These are phyloP conservation scores for Keithomyces neogunnii DNA, from an alignment of 2,329 filamentous ascomycete species.

Conservation along the genomic window DNA sequence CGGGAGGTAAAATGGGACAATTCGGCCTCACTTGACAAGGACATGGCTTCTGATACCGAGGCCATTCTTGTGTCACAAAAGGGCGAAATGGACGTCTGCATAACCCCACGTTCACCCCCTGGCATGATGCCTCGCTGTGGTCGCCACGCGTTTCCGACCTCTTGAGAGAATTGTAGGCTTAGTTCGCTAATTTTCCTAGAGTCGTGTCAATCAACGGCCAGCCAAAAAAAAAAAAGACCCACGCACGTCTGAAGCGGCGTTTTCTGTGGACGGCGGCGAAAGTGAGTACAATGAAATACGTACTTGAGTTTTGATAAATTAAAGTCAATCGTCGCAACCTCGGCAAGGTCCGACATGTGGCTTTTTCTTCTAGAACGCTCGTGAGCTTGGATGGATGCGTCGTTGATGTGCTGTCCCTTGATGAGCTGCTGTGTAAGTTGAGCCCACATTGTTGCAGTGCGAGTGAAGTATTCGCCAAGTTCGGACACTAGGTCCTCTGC, in stretches of 20 bases:
- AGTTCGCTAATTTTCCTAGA: constrained; percentile 25
- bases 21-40: constrained; percentile 13
- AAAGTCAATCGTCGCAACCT: constrained; percentile 22
- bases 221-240: background rate
- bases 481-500: constrained; percentile 22
- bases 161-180: constrained; percentile 23
- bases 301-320: constrained; percentile 25
- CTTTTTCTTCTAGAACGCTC: constrained; percentile 16
- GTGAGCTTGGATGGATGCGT: constrained; percentile 18
- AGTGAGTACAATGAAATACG: constrained; percentile 6
- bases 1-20: constrained; percentile 12
- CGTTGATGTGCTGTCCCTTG: constrained; percentile 23
- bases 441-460: constrained; percentile 25
- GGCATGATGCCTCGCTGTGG: constrained; percentile 10
- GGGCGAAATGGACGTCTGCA: constrained; percentile 15
- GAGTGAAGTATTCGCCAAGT: constrained; percentile 27
- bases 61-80: constrained; percentile 13
- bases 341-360: constrained; percentile 19
- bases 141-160: constrained; percentile 24
- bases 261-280: background rate
- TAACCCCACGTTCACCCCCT: constrained; percentile 7
- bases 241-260: background rate
- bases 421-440: constrained; percentile 24
- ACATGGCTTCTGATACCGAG: constrained; percentile 10
- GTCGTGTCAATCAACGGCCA: background rate